Conservation (phyloP, 2,329 filamentous ascomycete genomes). For the Hymenoscyphus fructigenus region DNA sequence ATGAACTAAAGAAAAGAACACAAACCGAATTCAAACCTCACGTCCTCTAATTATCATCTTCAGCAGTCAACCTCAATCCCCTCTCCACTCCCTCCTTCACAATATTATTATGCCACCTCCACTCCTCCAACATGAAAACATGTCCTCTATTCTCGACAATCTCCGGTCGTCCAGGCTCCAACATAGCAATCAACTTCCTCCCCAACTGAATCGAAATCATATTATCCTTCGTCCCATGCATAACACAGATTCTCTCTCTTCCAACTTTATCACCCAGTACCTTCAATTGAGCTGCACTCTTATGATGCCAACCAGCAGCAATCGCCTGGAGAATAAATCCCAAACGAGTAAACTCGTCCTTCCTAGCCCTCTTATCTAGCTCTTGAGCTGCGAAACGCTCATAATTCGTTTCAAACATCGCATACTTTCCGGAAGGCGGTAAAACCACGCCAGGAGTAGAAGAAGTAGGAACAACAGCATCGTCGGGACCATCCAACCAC, state of each 20-base stretch:
- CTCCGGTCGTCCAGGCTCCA: constrained; percentile 60
- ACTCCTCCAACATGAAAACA: constrained; percentile 70
- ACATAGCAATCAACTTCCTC: constrained; percentile 61
- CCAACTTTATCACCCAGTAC: constrained; percentile 68
- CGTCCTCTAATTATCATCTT: neutral
- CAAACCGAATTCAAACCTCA: no score
- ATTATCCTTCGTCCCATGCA: constrained; percentile 74
- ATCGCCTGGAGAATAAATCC: constrained; percentile 77
- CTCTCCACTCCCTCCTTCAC: constrained; percentile 46
- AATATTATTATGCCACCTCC: constrained; percentile 63
- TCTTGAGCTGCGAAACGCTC: constrained; percentile 82
- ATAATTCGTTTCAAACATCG: constrained; percentile 69
- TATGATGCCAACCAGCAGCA: constrained; percentile 78
- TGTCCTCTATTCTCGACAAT: constrained; percentile 75
- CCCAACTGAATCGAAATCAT: constrained; percentile 77
- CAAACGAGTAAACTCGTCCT: constrained; percentile 57
- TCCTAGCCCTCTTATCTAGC: constrained; percentile 66
- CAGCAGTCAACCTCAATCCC: constrained; percentile 21
- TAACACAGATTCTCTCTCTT: constrained; percentile 69
- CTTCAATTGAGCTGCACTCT: constrained; percentile 64
- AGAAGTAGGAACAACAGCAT: constrained; percentile 48
- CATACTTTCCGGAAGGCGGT: constrained; percentile 41
- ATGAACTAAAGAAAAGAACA: no score
- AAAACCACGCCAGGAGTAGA: constrained; percentile 42
- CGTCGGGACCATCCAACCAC: constrained; percentile 65